Conservation (phyloP, 495 filamentous ascomycete genomes). For the Darksidea phi region DNA sequence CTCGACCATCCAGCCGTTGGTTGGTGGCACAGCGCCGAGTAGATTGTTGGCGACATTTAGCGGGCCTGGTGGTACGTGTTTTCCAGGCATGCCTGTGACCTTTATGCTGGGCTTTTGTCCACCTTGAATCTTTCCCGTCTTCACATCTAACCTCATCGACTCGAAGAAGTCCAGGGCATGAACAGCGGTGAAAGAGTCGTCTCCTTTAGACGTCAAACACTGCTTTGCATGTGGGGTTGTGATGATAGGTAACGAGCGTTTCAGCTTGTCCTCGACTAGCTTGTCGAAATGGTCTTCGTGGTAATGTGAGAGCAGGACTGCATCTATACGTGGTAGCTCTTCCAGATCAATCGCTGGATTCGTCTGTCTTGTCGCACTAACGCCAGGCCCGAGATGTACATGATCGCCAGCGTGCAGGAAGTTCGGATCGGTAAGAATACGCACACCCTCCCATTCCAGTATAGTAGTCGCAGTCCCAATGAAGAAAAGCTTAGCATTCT, state of each 20-base stretch:
- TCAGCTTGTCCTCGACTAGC: slow-evolving; percentile 58
- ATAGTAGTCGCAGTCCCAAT: slow-evolving; percentile 68
- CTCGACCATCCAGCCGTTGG: slow-evolving; percentile 72
- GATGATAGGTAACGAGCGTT: slow-evolving; percentile 61
- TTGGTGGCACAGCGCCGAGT: slow-evolving; percentile 63
- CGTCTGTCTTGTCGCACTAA: slow-evolving; percentile 49
- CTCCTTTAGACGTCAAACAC: slow-evolving; percentile 46
- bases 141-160: slow-evolving; percentile 51
- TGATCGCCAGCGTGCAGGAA: slow-evolving; percentile 70
- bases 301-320: slow-evolving; percentile 64
- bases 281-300: slow-evolving; percentile 62
- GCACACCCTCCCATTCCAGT: slow-evolving; percentile 61
- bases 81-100: slow-evolving; percentile 68
- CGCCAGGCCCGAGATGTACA: slow-evolving; percentile 65
- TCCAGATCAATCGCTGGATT: slow-evolving; percentile 63
- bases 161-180: slow-evolving; percentile 58
- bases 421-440: slow-evolving; percentile 68
- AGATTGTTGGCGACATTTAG: slow-evolving; percentile 57
- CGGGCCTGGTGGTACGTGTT: slow-evolving; percentile 60
- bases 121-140: slow-evolving; percentile 19
- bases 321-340: slow-evolving; percentile 60
- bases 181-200: slow-evolving; percentile 55
- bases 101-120: slow-evolving; percentile 48
- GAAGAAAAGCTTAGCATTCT: slow-evolving; percentile 54
- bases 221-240: slow-evolving; percentile 62